Evolutionary conservation across 306 rosid genomes (phyloP), one percentile per base, ranked within the genome.

Genomic region (Citrullus colocynthis): DNA sequence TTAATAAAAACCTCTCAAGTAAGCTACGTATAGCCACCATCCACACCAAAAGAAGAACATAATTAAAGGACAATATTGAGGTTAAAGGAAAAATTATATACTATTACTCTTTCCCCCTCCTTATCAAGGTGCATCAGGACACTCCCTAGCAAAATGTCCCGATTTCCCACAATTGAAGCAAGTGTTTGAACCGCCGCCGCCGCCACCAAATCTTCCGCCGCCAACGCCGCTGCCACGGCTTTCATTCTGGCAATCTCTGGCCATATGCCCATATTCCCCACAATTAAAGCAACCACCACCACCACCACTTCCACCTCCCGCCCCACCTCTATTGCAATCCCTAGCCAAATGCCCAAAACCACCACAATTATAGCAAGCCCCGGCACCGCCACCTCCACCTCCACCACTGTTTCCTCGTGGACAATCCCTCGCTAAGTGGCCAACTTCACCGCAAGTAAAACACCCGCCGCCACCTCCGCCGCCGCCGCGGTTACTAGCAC

Each of bases 401-500:
- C 84, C 88, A 0, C 67, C 60, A 4, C 69, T 61, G 74, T 45
- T 78, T 6, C 90, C 96, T 5, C 39, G 83, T 55, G 81, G 62
- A 61, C 97, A 92, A 30, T 85, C 90, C 89, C 97, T 91, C 9
- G 92, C 93, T 72, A 88, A 34, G 82, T 93, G 97, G 1, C 97
- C 97, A 21, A 78, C 81, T 11, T 80, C 92, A 10, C 96, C 96
- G 36, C 97, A 93, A 24, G 14, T 66, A 49, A 45, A 93, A 55
- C 96, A 93, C 0, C 87, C 84, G 0, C 88, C 88, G 0, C 91
- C 87, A 2, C 83, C 81, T 1, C 83, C 87, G 2, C 83, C 82
- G 1, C 82, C 75, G 5, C 80, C 75, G 28, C 76, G 61, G 10
- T 15, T 59, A 34, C 76, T 78, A 3, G 44, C 62, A 58, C 85